These are phyloP conservation scores for Aspergillus flavus DNA, from an alignment of 2,329 filamentous ascomycete genomes.

Conservation along the genomic window DNA sequence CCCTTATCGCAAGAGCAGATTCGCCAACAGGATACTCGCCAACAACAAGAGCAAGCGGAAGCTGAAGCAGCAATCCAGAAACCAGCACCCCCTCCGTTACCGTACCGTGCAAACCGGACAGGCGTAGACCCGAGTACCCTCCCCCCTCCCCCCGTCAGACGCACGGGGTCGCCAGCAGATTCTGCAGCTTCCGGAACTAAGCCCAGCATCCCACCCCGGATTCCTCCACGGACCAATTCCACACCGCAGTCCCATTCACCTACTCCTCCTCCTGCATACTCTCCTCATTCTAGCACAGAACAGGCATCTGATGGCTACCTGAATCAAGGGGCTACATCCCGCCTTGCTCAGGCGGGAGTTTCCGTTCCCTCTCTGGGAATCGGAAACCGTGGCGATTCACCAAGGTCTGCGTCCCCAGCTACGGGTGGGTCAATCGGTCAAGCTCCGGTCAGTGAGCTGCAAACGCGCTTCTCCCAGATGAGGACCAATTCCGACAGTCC, in stretches of 20 bases:
- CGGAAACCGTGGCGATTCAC: slow-evolving; percentile 43
- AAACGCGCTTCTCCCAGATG: slow-evolving; percentile 66
- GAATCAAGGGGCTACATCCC: slow-evolving; percentile 63
- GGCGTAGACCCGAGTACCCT: slow-evolving; percentile 69
- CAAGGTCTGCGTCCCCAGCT: slow-evolving; percentile 22
- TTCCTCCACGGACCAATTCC: slow-evolving; percentile 69
- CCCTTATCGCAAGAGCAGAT: slow-evolving; percentile 45
- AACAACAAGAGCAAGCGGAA: slow-evolving; percentile 25
- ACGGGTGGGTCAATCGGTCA: slow-evolving; percentile 25
- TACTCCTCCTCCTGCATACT: slow-evolving; percentile 50
- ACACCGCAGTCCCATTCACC: slow-evolving; percentile 47
- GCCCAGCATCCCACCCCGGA: slow-evolving; percentile 65
- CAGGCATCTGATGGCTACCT: slow-evolving; percentile 42
- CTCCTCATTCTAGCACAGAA: slow-evolving; percentile 41
- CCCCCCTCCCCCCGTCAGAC: slow-evolving; percentile 68
- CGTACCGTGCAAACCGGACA: slow-evolving; percentile 70
- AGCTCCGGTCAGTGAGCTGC: slow-evolving; percentile 65
- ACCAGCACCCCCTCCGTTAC: slow-evolving; percentile 58
- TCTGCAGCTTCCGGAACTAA: slow-evolving; percentile 44
- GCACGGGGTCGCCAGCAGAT: slow-evolving; percentile 32
- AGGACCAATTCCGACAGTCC: slow-evolving; percentile 40
- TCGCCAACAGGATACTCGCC: slow-evolving; percentile 31
- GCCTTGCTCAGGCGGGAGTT: slow-evolving; percentile 73
- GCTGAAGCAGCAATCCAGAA: slow-evolving; percentile 31
- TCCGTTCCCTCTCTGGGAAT: slow-evolving; percentile 80